Percentiles rank a stretch among this genome's conserved stretches.
Evolutionary conservation across 768 basidiomycete species (phyloP).

Genomic region (Boletus sp.): DNA sequence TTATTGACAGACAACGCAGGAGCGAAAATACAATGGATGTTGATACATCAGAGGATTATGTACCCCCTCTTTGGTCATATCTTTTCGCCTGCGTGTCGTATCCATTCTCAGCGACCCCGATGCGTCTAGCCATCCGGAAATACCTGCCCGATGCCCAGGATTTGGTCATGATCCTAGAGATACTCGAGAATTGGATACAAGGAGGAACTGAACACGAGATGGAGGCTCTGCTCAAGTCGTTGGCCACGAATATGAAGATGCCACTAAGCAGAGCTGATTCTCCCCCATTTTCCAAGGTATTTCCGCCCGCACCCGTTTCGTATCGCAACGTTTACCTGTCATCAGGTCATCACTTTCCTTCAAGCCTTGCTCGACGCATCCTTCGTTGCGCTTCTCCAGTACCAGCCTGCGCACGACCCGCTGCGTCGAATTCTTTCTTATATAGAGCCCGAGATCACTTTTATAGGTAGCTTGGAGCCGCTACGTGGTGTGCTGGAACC

Average conservation of each 20-base stretch:
- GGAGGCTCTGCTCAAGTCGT: slow-evolving; percentile 21
- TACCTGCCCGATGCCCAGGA: slow-evolving; percentile 39
- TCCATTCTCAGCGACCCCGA: slow-evolving; percentile 34
- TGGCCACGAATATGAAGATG: slow-evolving; percentile 6
- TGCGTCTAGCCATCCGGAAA: slow-evolving; percentile 44
- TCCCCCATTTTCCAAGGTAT: slow-evolving; percentile 37
- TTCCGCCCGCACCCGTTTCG: slow-evolving; percentile 31
- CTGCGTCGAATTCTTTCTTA: slow-evolving; percentile 48
- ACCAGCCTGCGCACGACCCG: slow-evolving; percentile 54
- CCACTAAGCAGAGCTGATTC: slow-evolving; percentile 19
- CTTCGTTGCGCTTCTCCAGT: slow-evolving; percentile 63
- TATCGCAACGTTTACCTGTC: slow-evolving; percentile 33
- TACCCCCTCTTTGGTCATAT: slow-evolving; percentile 36
- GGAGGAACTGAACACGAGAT: slow-evolving; percentile 26
- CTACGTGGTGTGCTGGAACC: slow-evolving; percentile 62
- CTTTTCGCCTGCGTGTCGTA: slow-evolving; percentile 41
- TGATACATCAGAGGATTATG: slow-evolving; percentile 28
- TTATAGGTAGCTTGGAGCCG: slow-evolving; percentile 47
- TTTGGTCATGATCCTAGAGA: slow-evolving; percentile 35
- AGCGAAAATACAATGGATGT: slow-evolving; percentile 34
- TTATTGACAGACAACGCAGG: slow-evolving; percentile 39
- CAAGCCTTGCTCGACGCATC: slow-evolving; percentile 69
- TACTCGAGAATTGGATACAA: slow-evolving; percentile 40
- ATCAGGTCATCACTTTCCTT: slow-evolving; percentile 57
- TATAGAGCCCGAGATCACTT: slow-evolving; percentile 53